Evolutionary conservation across 805 yeast species (phyloP).

Genomic region (Yarrowia keelungensis): DNA sequence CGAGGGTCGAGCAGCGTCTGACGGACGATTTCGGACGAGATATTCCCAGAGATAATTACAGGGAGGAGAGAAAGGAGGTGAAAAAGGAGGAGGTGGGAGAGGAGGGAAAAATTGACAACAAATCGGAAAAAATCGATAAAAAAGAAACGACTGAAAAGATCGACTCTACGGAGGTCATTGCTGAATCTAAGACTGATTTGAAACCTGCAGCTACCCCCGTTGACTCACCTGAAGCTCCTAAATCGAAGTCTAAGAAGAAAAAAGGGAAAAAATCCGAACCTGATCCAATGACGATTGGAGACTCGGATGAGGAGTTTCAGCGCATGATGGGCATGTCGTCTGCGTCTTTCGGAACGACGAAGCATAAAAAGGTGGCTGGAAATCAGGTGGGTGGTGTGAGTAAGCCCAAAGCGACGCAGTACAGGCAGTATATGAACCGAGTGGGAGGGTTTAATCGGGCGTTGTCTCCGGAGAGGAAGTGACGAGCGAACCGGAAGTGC

Average conservation of each 20-base stretch:
- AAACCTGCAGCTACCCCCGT: too few relatives aligned
- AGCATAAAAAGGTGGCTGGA: slow-evolving; percentile 53
- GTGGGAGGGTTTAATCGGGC: slow-evolving; percentile 53
- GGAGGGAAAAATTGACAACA: background rate
- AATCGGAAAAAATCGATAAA: background rate
- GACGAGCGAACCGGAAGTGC: background rate
- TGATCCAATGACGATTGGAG: background rate
- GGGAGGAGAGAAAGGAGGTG: background rate
- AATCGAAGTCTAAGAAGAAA: background rate
- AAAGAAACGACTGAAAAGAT: background rate
- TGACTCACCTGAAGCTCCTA: background rate
- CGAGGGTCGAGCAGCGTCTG: background rate
- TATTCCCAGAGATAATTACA: background rate
- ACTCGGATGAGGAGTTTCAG: slow-evolving; percentile 46
- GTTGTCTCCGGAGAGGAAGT: slow-evolving; percentile 48
- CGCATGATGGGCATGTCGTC: slow-evolving; percentile 56
- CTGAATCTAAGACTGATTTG: too few relatives aligned
- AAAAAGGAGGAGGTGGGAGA: too few relatives aligned
- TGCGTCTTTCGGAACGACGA: slow-evolving; percentile 53
- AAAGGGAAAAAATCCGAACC: background rate
- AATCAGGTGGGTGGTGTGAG: slow-evolving; percentile 50
- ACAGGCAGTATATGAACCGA: slow-evolving; percentile 56
- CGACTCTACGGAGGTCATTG: too few relatives aligned
- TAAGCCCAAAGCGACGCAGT: slow-evolving; percentile 48
- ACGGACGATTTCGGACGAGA: slow-evolving; percentile 26